Percentiles rank a stretch among this genome's conserved stretches.
Conservation (phyloP, 495 filamentous ascomycete species). For the Penicillium canescens region DNA sequence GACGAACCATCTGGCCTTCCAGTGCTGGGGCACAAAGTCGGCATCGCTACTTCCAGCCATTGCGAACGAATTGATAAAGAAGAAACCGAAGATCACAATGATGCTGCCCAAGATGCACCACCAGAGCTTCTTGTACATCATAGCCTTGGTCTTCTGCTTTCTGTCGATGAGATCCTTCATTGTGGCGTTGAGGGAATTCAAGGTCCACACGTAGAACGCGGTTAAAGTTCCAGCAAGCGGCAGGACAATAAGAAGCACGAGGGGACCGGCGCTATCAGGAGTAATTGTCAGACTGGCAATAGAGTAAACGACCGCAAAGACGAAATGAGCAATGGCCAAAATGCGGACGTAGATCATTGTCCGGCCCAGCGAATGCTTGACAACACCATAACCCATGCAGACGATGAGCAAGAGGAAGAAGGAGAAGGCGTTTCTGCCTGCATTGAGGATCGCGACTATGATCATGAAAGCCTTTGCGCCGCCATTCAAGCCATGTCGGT, state of each 20-base stretch:
- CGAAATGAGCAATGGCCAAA: slow-evolving; percentile 86
- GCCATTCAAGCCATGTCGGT: slow-evolving; percentile 77
- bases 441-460: slow-evolving; percentile 87
- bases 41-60: slow-evolving; percentile 81
- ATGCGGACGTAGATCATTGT: slow-evolving; percentile 95
- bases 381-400: slow-evolving; percentile 99
- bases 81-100: slow-evolving; percentile 94
- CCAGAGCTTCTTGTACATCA: slow-evolving; percentile 99
- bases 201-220: slow-evolving; percentile 98
- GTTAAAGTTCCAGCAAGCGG: slow-evolving; percentile 91
- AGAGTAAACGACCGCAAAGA: slow-evolving; percentile 93
- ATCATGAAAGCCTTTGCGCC: slow-evolving; percentile 84
- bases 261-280: slow-evolving; percentile 69
- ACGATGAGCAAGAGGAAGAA: slow-evolving; percentile 99
- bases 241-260: slow-evolving; percentile 93
- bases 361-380: slow-evolving; percentile 88
- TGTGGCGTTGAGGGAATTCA: slow-evolving; percentile 90
- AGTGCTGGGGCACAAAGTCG: slow-evolving; percentile 91
- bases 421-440: slow-evolving; percentile 92
- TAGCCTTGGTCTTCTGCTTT: slow-evolving; percentile 88
- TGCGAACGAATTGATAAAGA: slow-evolving; percentile 91
- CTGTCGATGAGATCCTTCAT: slow-evolving; percentile 94
- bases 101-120: slow-evolving; percentile 94
- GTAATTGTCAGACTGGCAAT: slow-evolving; percentile 87
- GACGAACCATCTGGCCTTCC: slow-evolving; percentile 96